phyloP scores from a whole-genome alignment of 1,284 basidiomycete genomes.

The Coniophora puteana region DNA sequence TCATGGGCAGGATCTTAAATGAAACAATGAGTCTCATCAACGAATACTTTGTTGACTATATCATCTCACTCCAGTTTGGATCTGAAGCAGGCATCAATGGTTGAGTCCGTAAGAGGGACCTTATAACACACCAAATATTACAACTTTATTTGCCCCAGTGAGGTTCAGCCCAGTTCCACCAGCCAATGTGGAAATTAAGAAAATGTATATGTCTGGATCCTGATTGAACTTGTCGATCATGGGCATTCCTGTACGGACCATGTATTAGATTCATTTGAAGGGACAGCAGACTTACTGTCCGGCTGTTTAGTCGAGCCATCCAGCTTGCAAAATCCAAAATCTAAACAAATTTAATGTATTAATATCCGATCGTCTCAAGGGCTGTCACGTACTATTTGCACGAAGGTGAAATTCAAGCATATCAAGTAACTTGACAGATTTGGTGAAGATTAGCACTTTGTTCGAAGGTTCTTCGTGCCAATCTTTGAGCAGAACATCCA shows the following conservation, averaged over 20 bases:
- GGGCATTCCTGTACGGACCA: constrained; percentile 60
- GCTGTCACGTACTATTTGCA: constrained; percentile 38
- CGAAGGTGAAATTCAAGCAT: constrained; percentile 74
- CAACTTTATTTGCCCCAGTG: constrained; percentile 79
- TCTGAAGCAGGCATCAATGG: constrained; percentile 38
- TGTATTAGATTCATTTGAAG: constrained; percentile 11
- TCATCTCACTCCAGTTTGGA: constrained; percentile 93
- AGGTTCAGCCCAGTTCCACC: constrained; percentile 77
- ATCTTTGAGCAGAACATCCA: constrained; percentile 59
- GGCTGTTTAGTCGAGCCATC: constrained; percentile 67
- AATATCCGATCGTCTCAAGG: neutral
- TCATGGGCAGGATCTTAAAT: constrained; percentile 78
- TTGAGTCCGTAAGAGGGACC: neutral
- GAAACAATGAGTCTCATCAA: constrained; percentile 1
- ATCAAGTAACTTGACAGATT: constrained; percentile 77
- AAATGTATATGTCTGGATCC: constrained; percentile 71
- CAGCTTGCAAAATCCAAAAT: constrained; percentile 63
- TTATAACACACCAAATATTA: constrained; percentile 67
- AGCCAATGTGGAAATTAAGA: constrained; percentile 76
- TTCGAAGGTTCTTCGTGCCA: constrained; percentile 65
- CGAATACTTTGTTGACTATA: too few relatives aligned
- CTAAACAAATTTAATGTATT: constrained; percentile 28
- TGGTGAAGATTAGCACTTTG: constrained; percentile 85
- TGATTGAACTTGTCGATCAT: constrained; percentile 79
- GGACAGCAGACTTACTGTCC: constrained; percentile 47